A percentile compares a stretch with the other conserved stretches of the same genome.
Evolutionary conservation across 75 land plant genomes (phyloP).

Genomic region (Pinus albicaulis): DNA sequence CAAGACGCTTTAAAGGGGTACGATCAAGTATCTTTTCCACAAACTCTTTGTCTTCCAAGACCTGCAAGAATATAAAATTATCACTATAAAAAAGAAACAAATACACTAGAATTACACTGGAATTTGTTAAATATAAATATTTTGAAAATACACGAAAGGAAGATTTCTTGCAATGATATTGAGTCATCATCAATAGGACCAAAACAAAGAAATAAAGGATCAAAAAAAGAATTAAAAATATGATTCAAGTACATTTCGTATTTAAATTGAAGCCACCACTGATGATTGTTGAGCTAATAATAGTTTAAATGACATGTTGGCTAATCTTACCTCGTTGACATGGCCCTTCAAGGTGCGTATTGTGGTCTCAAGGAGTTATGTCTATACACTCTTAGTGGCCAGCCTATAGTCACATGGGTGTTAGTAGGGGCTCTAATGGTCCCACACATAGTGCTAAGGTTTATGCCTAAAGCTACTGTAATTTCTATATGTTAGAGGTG

Average conservation of each 20-base stretch:
- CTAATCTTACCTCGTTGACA: no score
- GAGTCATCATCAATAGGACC: no score
- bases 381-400: no score
- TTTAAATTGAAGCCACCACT: neutral
- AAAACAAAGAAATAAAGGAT: neutral
- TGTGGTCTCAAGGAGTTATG: no score
- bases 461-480: no score
- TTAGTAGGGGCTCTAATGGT: no score
- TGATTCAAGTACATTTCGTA: neutral
- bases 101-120: neutral
- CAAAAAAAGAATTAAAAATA: neutral
- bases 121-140: neutral
- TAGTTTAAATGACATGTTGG: neutral
- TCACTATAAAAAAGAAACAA: neutral
- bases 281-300: neutral
- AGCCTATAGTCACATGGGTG: no score
- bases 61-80: slow-evolving; percentile 6
- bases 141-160: neutral
- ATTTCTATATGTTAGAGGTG: no score
- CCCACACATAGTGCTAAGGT: no score
- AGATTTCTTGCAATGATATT: neutral
- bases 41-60: slow-evolving; percentile 27
- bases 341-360: no score
- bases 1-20: slow-evolving; percentile 57
- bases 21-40: slow-evolving; percentile 14